Conservation (phyloP, 1,284 basidiomycete species). For the Cryptococcus wingfieldii region DNA sequence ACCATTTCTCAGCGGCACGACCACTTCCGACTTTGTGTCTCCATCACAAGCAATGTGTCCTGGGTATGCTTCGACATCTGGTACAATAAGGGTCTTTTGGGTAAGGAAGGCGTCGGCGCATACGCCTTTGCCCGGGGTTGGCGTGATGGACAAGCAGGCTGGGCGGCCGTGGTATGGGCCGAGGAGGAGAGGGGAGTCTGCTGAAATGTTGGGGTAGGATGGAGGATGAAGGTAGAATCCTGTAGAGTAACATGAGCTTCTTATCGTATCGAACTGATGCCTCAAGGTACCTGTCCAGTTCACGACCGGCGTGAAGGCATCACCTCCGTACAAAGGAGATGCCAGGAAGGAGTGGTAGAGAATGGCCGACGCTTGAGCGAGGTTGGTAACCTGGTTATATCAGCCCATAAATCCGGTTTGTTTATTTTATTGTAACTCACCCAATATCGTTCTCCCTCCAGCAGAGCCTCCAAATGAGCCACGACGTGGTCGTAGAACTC, state of each 20-base stretch:
- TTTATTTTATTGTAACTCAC: conserved; percentile 49
- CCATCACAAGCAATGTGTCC: conserved; percentile 88
- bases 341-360: conserved; percentile 71
- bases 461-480: conserved; percentile 58
- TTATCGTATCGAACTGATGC: background rate
- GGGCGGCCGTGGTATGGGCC: conserved; percentile 85
- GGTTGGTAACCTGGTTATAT: conserved; percentile 65
- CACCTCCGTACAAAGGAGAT: conserved; percentile 59
- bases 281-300: conserved; percentile 73
- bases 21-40: conserved; percentile 79
- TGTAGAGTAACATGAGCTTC: conserved; percentile 31
- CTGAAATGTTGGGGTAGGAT: conserved; percentile 52
- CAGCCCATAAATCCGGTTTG: background rate
- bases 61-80: conserved; percentile 70
- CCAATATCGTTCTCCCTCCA: conserved; percentile 70
- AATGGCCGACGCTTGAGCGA: conserved; percentile 73
- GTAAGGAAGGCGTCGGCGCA: conserved; percentile 71
- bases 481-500: conserved; percentile 75
- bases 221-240: conserved; percentile 75
- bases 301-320: conserved; percentile 58
- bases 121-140: conserved; percentile 63
- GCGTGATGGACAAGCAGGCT: conserved; percentile 74
- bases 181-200: conserved; percentile 55
- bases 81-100: conserved; percentile 59
- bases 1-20: conserved; percentile 59